Conservation (phyloP, 208 protist species). For the Crithidia expoeki region DNA sequence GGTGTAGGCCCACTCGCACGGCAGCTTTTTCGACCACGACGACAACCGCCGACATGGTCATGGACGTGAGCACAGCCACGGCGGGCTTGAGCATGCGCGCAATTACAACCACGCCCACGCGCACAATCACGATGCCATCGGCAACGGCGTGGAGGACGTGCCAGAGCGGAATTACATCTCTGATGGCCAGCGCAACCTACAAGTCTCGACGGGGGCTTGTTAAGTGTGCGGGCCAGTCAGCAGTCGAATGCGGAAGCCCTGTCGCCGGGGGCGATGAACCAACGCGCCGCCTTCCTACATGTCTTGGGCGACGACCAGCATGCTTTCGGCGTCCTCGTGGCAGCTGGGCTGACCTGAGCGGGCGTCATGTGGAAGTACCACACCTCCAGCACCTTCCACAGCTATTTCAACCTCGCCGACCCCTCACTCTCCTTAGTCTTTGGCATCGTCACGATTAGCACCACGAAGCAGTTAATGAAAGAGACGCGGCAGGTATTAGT, state of each 20-base stretch:
- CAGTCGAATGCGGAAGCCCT: slow-evolving; percentile 23
- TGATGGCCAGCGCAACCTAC: slow-evolving; percentile 4
- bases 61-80: not conserved
- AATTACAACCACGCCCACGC: not conserved
- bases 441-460: slow-evolving; percentile 25
- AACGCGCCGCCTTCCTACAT: slow-evolving; percentile 24
- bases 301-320: slow-evolving; percentile 30
- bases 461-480: slow-evolving; percentile 24
- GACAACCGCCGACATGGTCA: slow-evolving; percentile 8
- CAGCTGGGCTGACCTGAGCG: slow-evolving; percentile 18
- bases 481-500: slow-evolving; percentile 26
- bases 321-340: slow-evolving; percentile 14
- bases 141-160: not conserved
- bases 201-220: slow-evolving; percentile 10
- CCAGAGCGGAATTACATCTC: not conserved
- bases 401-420: slow-evolving; percentile 30
- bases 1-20: slow-evolving; percentile 26
- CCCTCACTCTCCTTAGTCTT: slow-evolving; percentile 16
- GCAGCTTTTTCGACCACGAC: slow-evolving; percentile 18
- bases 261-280: slow-evolving; percentile 23
- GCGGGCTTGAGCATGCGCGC: slow-evolving; percentile 3
- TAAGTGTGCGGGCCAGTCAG: slow-evolving; percentile 20
- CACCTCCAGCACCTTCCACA: slow-evolving; percentile 23
- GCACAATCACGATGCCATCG: slow-evolving; percentile 9
- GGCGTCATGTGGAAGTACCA: slow-evolving; percentile 20